Base-by-base conservation (phyloP, 108 stramenopile genomes). In the Epithemia pelagica region DNA sequence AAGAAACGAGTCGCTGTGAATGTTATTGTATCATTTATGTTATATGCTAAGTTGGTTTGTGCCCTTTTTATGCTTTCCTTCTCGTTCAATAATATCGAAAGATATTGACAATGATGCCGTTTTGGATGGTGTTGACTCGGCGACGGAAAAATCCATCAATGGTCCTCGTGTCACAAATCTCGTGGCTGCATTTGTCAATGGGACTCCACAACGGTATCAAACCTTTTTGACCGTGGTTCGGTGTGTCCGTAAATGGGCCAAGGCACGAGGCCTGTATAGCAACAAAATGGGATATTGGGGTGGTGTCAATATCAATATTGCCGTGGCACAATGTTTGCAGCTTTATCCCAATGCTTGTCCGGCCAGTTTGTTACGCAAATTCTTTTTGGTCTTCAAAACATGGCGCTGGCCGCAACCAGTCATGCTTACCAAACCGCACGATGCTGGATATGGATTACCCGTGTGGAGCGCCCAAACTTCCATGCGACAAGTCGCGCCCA, bases 241-340 rank as follows among this genome's bases (percentile, higher is more conserved):
- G 22, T 78, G 87, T 54, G 92, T 96, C 19, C 73, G 96, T 52
- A 92, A 90, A 70, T 99, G 98, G 98, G 93, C 94, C 64, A 98
- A 98, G 68, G 75, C 74, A 20, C 81, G 97, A n/a, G 99, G 99
- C 24, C 52, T 99, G 68, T 99, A 99, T 74, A 84, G 82, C 61
- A 99, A 99, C 84, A 99, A 99, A 79, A 74, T 92, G 79, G 98
- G 98, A 2, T 99, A 96, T 66, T 87, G 97, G 83, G 98, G 97
- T 7, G 93, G 93, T 30, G 95, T 99, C 56, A 99, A 99, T 78
- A 95, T 94, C 80, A 97, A 97, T 65, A 97, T 99, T 67, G 85
- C 96, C 52, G 95, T 96, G 32, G 95, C 95, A 15, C 76, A 96
- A 28, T 79, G 88, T 20, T 82, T 96, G 32, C 99, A 99, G 76